Evolutionary conservation across 139 green algal species (phyloP).

Genomic region (Picochlorum sp.): DNA sequence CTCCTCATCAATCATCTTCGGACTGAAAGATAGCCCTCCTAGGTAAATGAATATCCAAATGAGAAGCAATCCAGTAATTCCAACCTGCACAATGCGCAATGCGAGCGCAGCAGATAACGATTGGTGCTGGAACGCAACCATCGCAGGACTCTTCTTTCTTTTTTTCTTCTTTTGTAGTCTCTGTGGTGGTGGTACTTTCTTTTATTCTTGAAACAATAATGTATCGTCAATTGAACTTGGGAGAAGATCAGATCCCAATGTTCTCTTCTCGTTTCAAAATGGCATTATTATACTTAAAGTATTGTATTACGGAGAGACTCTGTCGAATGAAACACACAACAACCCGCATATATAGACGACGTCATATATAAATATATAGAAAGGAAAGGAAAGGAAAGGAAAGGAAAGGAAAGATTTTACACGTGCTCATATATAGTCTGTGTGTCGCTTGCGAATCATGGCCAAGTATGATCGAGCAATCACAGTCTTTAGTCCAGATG

Average conservation of each 20-base stretch:
- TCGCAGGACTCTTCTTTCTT: background rate
- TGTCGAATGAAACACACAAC: too few species aligned
- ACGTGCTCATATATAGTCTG: too few species aligned
- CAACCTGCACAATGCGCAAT: constrained; percentile 9
- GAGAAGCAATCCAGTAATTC: background rate
- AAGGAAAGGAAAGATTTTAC: background rate
- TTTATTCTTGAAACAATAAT: too few species aligned
- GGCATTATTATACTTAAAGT: background rate
- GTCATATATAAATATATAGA: background rate
- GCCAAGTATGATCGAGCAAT: constrained; percentile 95
- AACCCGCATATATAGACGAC: too few species aligned
- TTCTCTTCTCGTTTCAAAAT: background rate
- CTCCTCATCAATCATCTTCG: background rate
- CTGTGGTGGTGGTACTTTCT: too few species aligned
- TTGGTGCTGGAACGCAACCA: background rate
- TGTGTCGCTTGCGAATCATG: constrained; percentile 18
- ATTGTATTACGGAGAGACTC: background rate
- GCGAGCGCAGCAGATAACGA: background rate
- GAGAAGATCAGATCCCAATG: background rate
- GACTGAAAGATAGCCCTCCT: constrained; percentile 13
- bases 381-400: too few species aligned
- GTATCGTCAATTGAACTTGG: too few species aligned
- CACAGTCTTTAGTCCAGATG: constrained; percentile 97
- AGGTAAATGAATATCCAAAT: constrained; percentile 20
- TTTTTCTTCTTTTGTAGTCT: too few species aligned